These are phyloP conservation scores for Lenzites betulinus DNA, from an alignment of 768 basidiomycete genomes.

Conservation along the genomic window DNA sequence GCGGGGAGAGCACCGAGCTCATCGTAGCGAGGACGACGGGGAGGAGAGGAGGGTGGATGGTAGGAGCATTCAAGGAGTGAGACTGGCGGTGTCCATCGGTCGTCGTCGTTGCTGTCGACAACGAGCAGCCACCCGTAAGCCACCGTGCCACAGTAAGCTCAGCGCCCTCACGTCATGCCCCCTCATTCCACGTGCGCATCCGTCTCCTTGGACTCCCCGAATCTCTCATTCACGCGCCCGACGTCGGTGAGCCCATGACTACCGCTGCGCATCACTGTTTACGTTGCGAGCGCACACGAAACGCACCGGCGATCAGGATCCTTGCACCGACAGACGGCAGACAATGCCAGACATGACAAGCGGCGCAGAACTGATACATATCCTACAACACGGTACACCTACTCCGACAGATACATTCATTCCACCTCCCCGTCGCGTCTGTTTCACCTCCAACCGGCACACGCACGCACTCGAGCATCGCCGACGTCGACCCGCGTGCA, in stretches of 20 bases:
- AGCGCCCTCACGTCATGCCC: neutral
- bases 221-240: no score
- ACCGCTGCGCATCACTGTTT: neutral
- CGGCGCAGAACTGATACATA: neutral
- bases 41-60: neutral
- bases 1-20: constrained; percentile 12
- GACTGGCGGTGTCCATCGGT: neutral
- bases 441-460: neutral
- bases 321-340: neutral
- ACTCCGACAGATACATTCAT: constrained; percentile 5
- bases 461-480: neutral
- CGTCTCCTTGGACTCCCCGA: neutral
- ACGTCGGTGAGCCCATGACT: no score
- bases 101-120: neutral
- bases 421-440: neutral
- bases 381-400: neutral
- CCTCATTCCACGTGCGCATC: neutral
- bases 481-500: neutral
- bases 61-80: neutral
- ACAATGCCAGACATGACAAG: neutral
- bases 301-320: neutral
- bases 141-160: neutral
- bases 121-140: neutral
- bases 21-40: constrained; percentile 3
- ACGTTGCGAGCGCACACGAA: neutral